Evolutionary conservation across 352 stramenopile genomes (phyloP).

Genomic region (Globisporangium perplexum): DNA sequence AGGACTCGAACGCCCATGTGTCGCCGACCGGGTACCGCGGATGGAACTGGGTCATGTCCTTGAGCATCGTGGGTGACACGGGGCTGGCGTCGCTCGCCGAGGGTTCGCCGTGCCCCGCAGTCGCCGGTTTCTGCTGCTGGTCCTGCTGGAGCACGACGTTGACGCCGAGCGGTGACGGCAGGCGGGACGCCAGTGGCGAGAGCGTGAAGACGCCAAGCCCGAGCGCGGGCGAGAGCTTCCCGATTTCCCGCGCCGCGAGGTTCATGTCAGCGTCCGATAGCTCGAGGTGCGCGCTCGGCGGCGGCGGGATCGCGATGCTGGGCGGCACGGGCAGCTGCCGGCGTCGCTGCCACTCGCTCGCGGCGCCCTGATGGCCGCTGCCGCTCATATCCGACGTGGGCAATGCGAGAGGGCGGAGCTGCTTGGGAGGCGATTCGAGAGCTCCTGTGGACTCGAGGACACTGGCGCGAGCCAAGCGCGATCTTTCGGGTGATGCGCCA

Average conservation of each 20-base stretch:
- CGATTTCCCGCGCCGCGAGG: not conserved
- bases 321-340: not conserved
- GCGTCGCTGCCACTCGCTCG: not conserved
- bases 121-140: not conserved
- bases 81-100: conserved; percentile 1
- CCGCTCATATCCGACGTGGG: not conserved
- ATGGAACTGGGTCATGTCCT: not conserved
- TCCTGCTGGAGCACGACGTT: not conserved
- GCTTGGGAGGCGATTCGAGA: not conserved
- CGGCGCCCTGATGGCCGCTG: not conserved
- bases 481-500: not conserved
- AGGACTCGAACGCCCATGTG: conserved; percentile 7
- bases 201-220: not conserved
- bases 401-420: not conserved
- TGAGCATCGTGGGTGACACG: not conserved
- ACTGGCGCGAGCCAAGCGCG: not conserved
- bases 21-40: not conserved
- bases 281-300: not conserved
- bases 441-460: no score
- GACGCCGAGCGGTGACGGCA: not conserved
- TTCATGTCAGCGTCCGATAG: not conserved
- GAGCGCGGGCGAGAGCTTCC: not conserved
- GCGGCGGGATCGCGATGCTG: not conserved
- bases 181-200: not conserved
- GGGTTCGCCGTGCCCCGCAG: not conserved